phyloP scores from a whole-genome alignment of 805 yeast species.

The Ogataea sp. region DNA sequence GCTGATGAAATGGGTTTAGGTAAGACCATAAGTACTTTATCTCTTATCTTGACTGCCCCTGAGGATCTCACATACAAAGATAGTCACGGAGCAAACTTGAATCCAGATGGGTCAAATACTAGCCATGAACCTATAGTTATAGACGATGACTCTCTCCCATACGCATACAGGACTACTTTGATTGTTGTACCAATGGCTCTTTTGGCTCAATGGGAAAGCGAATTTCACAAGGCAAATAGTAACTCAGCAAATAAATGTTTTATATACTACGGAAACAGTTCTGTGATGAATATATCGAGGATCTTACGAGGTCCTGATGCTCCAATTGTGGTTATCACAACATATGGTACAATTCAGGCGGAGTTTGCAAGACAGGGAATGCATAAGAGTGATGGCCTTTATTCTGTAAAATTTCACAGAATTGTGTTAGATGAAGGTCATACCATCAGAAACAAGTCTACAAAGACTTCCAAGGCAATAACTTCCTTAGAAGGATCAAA shows the following conservation, averaged over 20 bases:
- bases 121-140: too few species aligned
- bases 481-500: conserved; percentile 55
- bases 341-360: conserved; percentile 78
- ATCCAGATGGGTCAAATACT: too few species aligned
- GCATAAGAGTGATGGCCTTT: conserved; percentile 45
- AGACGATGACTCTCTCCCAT: too few species aligned
- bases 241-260: conserved; percentile 35
- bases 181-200: conserved; percentile 87
- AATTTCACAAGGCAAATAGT: conserved; percentile 52
- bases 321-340: conserved; percentile 70
- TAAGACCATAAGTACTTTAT: conserved; percentile 77
- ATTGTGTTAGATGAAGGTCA: conserved; percentile 83
- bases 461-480: conserved; percentile 75
- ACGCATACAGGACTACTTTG: conserved; percentile 67
- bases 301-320: conserved; percentile 36
- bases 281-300: conserved; percentile 39
- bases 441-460: conserved; percentile 68
- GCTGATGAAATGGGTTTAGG: conserved; percentile 99
- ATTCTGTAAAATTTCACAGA: conserved; percentile 65
- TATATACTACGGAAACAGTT: conserved; percentile 70
- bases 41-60: conserved; percentile 63
- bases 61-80: conserved; percentile 29
- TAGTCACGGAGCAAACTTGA: too few species aligned
- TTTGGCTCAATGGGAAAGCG: conserved; percentile 85
- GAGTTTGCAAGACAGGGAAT: conserved; percentile 47